These are phyloP conservation scores for Stevia rebaudiana DNA, from an alignment of 140 eudicot species.

Conservation along the genomic window DNA sequence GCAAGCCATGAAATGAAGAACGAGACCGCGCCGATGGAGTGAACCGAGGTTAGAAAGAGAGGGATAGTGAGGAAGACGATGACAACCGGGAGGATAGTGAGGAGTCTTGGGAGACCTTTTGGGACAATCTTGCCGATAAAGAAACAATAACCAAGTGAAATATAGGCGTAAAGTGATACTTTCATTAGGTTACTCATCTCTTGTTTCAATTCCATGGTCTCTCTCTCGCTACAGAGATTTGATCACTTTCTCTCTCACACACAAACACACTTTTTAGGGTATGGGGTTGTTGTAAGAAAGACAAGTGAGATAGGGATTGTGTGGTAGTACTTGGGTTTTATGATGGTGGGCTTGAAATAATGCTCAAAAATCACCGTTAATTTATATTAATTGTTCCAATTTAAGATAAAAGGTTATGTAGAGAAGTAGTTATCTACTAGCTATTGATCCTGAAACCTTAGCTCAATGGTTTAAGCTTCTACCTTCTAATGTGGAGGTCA, in stretches of 20 bases:
- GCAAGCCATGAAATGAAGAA: slow-evolving; percentile 63
- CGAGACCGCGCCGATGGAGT: slow-evolving; percentile 29
- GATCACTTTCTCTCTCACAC: not conserved
- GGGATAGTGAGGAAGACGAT: slow-evolving; percentile 31
- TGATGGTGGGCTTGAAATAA: not conserved
- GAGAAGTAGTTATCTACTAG: too few species aligned
- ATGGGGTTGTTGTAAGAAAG: not conserved
- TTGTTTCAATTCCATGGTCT: slow-evolving; percentile 28
- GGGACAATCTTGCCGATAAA: slow-evolving; percentile 29
- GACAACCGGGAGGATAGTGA: slow-evolving; percentile 39
- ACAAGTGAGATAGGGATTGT: not conserved
- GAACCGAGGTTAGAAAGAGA: slow-evolving; percentile 29
- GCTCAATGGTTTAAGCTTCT: too few species aligned
- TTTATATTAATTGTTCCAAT: too few species aligned
- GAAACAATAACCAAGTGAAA: slow-evolving; percentile 40
- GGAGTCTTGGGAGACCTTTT: slow-evolving; percentile 43
- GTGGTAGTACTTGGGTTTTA: not conserved
- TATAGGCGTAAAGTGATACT: slow-evolving; percentile 30
- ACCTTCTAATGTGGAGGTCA: too few species aligned
- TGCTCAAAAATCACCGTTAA: too few species aligned
- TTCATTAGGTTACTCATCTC: slow-evolving; percentile 42
- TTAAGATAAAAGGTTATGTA: too few species aligned
- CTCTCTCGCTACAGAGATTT: not conserved
- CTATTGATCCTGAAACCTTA: too few species aligned
- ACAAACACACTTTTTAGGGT: not conserved